Base-by-base conservation (phyloP, 179 eudicot species). In the Pouteria campechiana region DNA sequence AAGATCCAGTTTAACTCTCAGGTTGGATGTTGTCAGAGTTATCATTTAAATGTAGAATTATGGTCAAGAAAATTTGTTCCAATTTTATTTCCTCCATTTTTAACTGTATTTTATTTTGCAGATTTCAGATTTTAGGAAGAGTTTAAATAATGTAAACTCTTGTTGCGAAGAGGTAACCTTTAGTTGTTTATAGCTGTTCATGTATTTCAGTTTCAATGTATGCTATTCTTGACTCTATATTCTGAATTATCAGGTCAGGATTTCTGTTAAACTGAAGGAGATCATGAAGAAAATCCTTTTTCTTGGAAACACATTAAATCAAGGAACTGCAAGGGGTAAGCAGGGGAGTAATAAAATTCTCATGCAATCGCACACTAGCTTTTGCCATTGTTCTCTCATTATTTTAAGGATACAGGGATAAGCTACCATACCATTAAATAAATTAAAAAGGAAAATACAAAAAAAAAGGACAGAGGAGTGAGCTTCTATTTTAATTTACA, bases 241-340 rank as follows among this genome's bases (percentile, higher is more conserved):
- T 12, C 30, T 46, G 13, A 38, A 61, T 41, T 53, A 32, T 34
- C 58, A 90, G 98, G 96, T 90, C 30, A 81, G 95, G 37, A 68
- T 59, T 37, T 86, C 90, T 49, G 18, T 29, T 67, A 81, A 86
- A 65, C 62, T 90, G 65, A 90, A 90, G 69, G 95, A 79, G 54
- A 70, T 86, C 15, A 63, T 90, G 94, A 75, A 76, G 60, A 59
- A 59, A 47, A 79, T 90, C 46, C 75, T 90, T 17, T 60, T 50
- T 66, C 70, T 90, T 32, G 98, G 98, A 31, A 90, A 90, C 58
- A 55, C 83, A 37, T 62, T 90, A 57, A 85, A 90, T 60, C 81
- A 83, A 50, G 95, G 98, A 74, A 86, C 95, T 61, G 98, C 98
- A 27, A 72, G 95, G 69, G 98, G 98, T 90, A 66, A 45, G 60